These are phyloP conservation scores for Mycena vulgaris DNA, from an alignment of 768 basidiomycete species.

Conservation along the genomic window DNA sequence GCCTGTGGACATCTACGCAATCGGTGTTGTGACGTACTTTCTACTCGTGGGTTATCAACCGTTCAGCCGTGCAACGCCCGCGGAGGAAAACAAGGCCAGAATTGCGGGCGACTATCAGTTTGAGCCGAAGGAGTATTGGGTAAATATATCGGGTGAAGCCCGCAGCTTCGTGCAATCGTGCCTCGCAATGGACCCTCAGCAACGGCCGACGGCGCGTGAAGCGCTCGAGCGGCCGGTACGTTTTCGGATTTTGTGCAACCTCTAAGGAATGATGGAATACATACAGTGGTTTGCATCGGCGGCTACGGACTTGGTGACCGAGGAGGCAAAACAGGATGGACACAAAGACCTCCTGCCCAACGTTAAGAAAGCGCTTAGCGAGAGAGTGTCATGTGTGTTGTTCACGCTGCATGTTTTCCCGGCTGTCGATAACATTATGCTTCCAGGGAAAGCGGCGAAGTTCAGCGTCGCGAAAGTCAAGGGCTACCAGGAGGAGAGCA, in stretches of 20 bases:
- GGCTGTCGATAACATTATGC: slow-evolving; percentile 6
- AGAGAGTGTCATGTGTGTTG: slow-evolving; percentile 13
- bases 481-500: slow-evolving; percentile 9
- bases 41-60: slow-evolving; percentile 94
- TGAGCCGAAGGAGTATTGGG: slow-evolving; percentile 76
- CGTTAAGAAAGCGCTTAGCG: slow-evolving; percentile 13
- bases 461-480: slow-evolving; percentile 13
- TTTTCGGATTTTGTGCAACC: slow-evolving; percentile 13
- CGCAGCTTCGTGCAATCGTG: slow-evolving; percentile 76
- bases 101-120: slow-evolving; percentile 94
- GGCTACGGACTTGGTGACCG: slow-evolving; percentile 8
- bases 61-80: slow-evolving; percentile 92
- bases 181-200: slow-evolving; percentile 77
- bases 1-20: slow-evolving; percentile 97
- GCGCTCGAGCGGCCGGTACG: slow-evolving; percentile 58
- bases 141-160: slow-evolving; percentile 71
- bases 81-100: slow-evolving; percentile 96
- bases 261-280: slow-evolving; percentile 8
- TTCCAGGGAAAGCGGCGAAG: slow-evolving; percentile 11
- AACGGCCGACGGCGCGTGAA: slow-evolving; percentile 74
- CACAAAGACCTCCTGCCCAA: slow-evolving; percentile 16
- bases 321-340: slow-evolving; percentile 10
- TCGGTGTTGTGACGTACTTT: slow-evolving; percentile 99
- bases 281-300: slow-evolving; percentile 12
- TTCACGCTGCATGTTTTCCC: slow-evolving; percentile 11